phyloP scores from a whole-genome alignment of 23 red algal genomes.

The Gracilaria caudata region DNA sequence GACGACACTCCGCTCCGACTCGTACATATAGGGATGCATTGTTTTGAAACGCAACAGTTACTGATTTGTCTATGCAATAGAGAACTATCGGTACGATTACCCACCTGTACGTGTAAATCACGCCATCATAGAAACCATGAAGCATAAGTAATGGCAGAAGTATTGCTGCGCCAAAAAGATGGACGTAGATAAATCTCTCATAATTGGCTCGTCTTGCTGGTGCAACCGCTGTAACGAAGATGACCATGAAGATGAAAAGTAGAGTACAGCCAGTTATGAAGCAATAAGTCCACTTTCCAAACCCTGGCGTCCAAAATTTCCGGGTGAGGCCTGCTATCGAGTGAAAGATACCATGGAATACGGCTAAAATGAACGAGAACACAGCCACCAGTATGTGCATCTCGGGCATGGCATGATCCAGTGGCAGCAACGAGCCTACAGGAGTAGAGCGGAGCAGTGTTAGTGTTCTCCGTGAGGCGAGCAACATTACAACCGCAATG shows the following conservation, averaged over 20 bases:
- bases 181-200: constrained; percentile 55
- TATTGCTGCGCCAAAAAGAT: constrained; percentile 40
- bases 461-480: constrained; percentile 18
- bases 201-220: not conserved
- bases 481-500: constrained; percentile 47
- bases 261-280: constrained; percentile 25
- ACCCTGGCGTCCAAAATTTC: constrained; percentile 43
- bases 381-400: constrained; percentile 44
- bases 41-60: constrained; percentile 16
- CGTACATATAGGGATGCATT: constrained; percentile 12
- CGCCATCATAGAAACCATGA: constrained; percentile 65
- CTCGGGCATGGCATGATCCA: constrained; percentile 50
- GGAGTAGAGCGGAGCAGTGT: constrained; percentile 37
- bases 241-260: not conserved
- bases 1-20: constrained; percentile 21
- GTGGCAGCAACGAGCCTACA: constrained; percentile 27
- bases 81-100: constrained; percentile 49
- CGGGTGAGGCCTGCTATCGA: not conserved
- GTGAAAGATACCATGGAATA: constrained; percentile 39
- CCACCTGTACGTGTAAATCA: constrained; percentile 58
- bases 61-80: constrained; percentile 49
- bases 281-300: constrained; percentile 22
- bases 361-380: constrained; percentile 17
- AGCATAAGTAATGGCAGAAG: constrained; percentile 68
- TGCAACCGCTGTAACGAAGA: constrained; percentile 9